Evolutionary conservation across 306 rosid genomes (phyloP), one percentile per base, ranked within the genome.

Genomic region (Alnus glutinosa): DNA sequence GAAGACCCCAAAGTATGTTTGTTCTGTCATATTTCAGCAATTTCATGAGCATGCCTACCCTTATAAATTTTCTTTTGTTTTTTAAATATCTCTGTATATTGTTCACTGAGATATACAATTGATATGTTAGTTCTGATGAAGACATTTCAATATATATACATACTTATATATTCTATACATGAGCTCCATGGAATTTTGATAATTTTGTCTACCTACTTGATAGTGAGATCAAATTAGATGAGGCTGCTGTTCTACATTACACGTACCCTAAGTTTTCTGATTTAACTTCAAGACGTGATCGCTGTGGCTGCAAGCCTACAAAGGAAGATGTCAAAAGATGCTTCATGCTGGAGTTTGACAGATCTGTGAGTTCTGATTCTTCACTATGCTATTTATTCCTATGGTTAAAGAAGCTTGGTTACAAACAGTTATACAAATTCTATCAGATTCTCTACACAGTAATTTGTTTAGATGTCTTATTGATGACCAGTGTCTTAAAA

Each of bases 1-100:
- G 98, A 94, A 92, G 89, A 64, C 94, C 9, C 98, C 97, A 19
- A 82, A 83, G 98, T 94, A 92, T 72, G 92, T 75, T 77, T 58
- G 46, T 77, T 81, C 78, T 77, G 51, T 62, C 16, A 39, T 36
- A 49, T 57, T 46, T 69, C 75, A 46, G 59, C 77, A n/a, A n/a
- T 75, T 57, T 72, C 50, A 76, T 86, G 72, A 59, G 47, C 81
- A 55, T 76, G 61, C 64, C 52, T 63, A 4, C 37, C 18, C 12
- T 34, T 46, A 49, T 79, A 34, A 6, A n/a, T 42, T 48, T 10
- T 48, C 13, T 48, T 48, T 10, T 9, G 47, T 30, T 64, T 49
- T 54, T 42, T 10, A 42, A 42, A 18, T n/a, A 67, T 57, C n/a
- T 12, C 12, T 73, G 16, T 15, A 3, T 34, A 8, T 42, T 23